Base-by-base conservation (phyloP, 1,284 basidiomycete species). In the Marasmius tenuissimus region DNA sequence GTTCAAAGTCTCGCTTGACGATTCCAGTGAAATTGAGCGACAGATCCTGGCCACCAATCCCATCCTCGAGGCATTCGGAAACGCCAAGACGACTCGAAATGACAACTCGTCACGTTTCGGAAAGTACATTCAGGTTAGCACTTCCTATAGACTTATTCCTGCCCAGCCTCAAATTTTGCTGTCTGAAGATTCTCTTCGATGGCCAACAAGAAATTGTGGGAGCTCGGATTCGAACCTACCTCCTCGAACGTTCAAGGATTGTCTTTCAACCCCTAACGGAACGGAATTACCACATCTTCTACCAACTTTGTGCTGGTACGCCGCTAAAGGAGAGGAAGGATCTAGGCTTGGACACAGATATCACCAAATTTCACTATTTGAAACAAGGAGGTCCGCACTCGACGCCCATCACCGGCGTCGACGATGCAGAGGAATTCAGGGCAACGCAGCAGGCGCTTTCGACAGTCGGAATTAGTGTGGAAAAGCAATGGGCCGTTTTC, bases 271-370 rank as follows among this genome's bases (percentile, higher is more conserved):
- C 97, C 16, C 85, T 93, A 67, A 95, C 92, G 20, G 97, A 99
- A 77, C 89, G 97, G 61, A 99, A 99, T 76, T 99, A 99, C 75
- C 97, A 99, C 77, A 98, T 99, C 71, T 99, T 99, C 81, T 99
- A 99, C 77, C 97, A 99, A 75, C 82, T 99, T n/a, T 95, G 97
- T 69, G 93, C 97, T 2, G 97, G 97, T 58, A 96, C 95, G 4
- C 96, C 97, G 1, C 81, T 92, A 27, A 97, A 97, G 73, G 97
- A 99, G 73, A 88, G 94, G 52, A 97, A 97, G 76, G 94, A 97
- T 70, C 86, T 99, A 47, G 95, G 93, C 5, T 83, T 99, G 49
- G 93, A 96, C 65, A 81, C 83, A 7, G 94, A 97, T 71, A 83
- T 92, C 61, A 88, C 87, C 42, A 93, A 96, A 73, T 99, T 98